A percentile compares a stretch with the other conserved stretches of the same genome.
Conservation (phyloP, 2,329 filamentous ascomycete species). For the Bipolaris cookei region DNA sequence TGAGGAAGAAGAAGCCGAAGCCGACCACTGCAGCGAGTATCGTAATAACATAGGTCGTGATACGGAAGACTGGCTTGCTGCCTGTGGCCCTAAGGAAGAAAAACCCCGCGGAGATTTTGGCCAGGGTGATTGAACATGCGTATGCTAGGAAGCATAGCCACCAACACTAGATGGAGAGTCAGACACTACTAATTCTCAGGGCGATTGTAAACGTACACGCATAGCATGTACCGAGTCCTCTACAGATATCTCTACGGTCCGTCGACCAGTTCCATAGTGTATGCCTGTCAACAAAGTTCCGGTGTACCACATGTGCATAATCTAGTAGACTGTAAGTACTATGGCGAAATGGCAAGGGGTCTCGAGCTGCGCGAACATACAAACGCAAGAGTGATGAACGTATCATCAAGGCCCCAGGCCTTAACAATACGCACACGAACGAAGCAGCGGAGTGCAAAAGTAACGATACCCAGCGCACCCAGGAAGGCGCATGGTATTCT, state of each 20-base stretch:
- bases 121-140: conserved; percentile 16
- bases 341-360: background rate
- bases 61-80: conserved; percentile 49
- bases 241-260: conserved; percentile 17
- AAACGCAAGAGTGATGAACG: conserved; percentile 20
- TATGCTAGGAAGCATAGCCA: conserved; percentile 22
- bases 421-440: conserved; percentile 19
- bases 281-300: conserved; percentile 19
- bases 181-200: background rate
- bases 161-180: conserved; percentile 14
- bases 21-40: conserved; percentile 51
- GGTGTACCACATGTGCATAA: conserved; percentile 21
- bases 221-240: conserved; percentile 20
- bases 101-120: conserved; percentile 56
- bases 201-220: conserved; percentile 2
- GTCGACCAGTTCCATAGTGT: conserved; percentile 20
- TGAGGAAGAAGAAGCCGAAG: conserved; percentile 55
- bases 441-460: conserved; percentile 21
- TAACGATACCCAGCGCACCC: conserved; percentile 18
- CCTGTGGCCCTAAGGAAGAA: conserved; percentile 58
- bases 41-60: conserved; percentile 54
- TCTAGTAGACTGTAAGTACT: background rate
- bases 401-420: conserved; percentile 25
- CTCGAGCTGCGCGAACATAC: conserved; percentile 7
- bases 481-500: conserved; percentile 9